Conservation (phyloP, 192 early-diverging fungal species). For the Coemansia sp. region DNA sequence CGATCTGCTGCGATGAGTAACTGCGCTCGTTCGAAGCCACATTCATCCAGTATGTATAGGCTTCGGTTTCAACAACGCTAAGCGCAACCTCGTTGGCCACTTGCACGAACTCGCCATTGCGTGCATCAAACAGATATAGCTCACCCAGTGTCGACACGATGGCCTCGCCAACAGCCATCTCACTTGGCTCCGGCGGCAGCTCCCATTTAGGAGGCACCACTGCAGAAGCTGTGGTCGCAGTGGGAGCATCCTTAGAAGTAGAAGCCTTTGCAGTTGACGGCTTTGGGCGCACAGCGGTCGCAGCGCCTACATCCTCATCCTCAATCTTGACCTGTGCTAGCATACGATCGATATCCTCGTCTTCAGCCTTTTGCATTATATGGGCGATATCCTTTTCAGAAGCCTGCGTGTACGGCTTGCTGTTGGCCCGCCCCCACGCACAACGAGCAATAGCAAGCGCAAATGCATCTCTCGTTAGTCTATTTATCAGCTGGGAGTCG, state of each 20-base stretch:
- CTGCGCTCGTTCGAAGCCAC: slow-evolving; percentile 49
- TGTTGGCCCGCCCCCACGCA: slow-evolving; percentile 41
- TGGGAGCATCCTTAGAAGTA: background rate
- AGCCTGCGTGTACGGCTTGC: slow-evolving; percentile 27
- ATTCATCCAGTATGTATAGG: slow-evolving; percentile 57
- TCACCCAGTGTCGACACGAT: slow-evolving; percentile 55
- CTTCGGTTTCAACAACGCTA: slow-evolving; percentile 36
- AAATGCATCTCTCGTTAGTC: slow-evolving; percentile 31
- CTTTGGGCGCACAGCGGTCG: slow-evolving; percentile 10
- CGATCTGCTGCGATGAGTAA: slow-evolving; percentile 60
- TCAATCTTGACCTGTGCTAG: slow-evolving; percentile 36
- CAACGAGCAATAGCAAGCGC: slow-evolving; percentile 40
- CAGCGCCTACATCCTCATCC: slow-evolving; percentile 21
- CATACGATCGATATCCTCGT: slow-evolving; percentile 36
- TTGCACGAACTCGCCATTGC: slow-evolving; percentile 54
- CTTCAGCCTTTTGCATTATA: slow-evolving; percentile 34
- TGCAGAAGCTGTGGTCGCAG: slow-evolving; percentile 5
- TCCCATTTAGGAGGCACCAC: slow-evolving; percentile 13
- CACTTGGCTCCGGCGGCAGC: slow-evolving; percentile 30
- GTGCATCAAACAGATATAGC: slow-evolving; percentile 68
- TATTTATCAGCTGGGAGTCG: slow-evolving; percentile 10
- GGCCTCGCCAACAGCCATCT: slow-evolving; percentile 48
- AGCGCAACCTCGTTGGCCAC: slow-evolving; percentile 53
- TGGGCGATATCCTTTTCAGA: slow-evolving; percentile 22
- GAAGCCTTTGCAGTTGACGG: slow-evolving; percentile 4